Conservation (phyloP, 23 red algal species). For the Cyanidium caldarium region DNA sequence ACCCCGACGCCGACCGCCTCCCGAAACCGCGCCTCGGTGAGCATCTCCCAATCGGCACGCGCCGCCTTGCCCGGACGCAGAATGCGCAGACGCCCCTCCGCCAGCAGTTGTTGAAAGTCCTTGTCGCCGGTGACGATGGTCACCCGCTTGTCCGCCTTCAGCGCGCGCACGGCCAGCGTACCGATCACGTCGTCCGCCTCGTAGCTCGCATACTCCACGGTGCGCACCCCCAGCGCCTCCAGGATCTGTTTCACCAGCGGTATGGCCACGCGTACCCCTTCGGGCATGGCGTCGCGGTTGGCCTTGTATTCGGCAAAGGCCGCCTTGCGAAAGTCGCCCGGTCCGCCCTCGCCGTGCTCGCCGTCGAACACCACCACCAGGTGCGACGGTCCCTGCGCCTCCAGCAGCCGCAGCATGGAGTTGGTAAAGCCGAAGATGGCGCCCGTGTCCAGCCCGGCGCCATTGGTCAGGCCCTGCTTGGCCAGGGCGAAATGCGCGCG, state of each 20-base stretch:
- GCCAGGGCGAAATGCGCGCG: slow-evolving; percentile 6
- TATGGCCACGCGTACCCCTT: not conserved
- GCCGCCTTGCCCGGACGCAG: not conserved
- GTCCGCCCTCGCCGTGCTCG: not conserved
- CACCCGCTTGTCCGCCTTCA: not conserved
- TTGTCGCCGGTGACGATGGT: slow-evolving; percentile 35
- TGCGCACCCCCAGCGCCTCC: slow-evolving; percentile 10
- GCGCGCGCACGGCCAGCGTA: slow-evolving; percentile 3
- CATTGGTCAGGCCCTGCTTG: not conserved
- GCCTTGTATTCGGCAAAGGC: slow-evolving; percentile 31
- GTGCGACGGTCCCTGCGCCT: not conserved
- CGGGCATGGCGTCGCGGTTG: slow-evolving; percentile 15
- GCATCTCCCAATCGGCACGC: not conserved
- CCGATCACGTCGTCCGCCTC: slow-evolving; percentile 58
- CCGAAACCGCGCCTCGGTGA: not conserved
- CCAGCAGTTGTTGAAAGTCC: slow-evolving; percentile 42
- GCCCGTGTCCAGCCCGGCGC: not conserved
- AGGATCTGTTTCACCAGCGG: slow-evolving; percentile 22
- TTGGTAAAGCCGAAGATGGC: slow-evolving; percentile 15
- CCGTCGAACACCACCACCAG: slow-evolving; percentile 10
- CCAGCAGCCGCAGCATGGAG: not conserved
- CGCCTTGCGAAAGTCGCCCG: not conserved
- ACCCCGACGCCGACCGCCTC: not conserved
- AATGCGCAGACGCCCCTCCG: not conserved
- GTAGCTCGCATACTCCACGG: slow-evolving; percentile 20